Base-by-base conservation (phyloP, 2,329 filamentous ascomycete species). In the Xylariaceae sp. region DNA sequence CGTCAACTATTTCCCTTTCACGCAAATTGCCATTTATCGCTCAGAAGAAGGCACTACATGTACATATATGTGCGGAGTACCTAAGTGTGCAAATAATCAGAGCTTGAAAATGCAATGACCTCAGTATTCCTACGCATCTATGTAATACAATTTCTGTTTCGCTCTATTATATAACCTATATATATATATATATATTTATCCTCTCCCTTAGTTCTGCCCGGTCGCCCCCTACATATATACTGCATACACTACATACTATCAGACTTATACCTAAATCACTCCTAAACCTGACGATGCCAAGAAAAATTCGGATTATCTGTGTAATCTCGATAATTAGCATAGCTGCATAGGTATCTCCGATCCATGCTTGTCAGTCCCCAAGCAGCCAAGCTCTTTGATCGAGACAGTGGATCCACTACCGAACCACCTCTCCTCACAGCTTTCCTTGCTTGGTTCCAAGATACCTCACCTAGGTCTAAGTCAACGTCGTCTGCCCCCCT, bases 381-480 rank as follows among this genome's bases (percentile, higher is more conserved):
- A n/a, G 47, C 56, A 58, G 57, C n/a, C n/a, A 56, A 56, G 54
- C 55, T 50, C 44, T 20, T 54, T 55, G 65, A 67, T 67, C 63
- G 50, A 47, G 63, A 40, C 65, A 66, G 56, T n/a, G 65, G 65
- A 44, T 63, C 51, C 40, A 41, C 48, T 42, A 40, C 42, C 45
- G 32, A 10, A 12, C 48, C 40, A 45, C 40, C 46, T 54, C 49
- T 40, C 48, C 51, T 52, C 50, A 54, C 49, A 53, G 48, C 52
- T 46, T 40, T 42, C 53, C 52, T 50, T 47, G 50, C 41, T n/a
- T 45, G 26, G 40, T 44, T 52, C 46, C 49, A 50, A 57, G 60
- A 59, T 56, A 47, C 47, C n/a, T n/a, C n/a, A n/a, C n/a, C n/a
- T 54, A 40, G 42, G 56, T 47, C 42, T 41, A 42, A 32, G 40